Evolutionary conservation across 2,329 filamentous ascomycete genomes (phyloP).

Genomic region (Fusarium floridanum): DNA sequence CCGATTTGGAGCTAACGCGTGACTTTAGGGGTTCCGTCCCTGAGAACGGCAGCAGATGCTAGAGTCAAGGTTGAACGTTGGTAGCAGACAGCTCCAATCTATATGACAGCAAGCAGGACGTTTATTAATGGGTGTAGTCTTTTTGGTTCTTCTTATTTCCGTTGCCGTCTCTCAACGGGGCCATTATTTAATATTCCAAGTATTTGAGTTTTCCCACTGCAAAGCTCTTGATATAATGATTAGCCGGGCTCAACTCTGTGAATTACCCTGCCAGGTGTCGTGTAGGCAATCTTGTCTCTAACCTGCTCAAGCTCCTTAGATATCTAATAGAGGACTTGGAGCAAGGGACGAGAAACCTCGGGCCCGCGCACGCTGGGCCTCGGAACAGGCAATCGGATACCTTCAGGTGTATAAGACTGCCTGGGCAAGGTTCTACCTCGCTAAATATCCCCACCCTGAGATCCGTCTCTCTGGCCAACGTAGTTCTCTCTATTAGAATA

Average conservation of each 20-base stretch:
- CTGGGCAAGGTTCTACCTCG: no score
- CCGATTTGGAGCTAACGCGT: neutral
- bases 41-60: neutral
- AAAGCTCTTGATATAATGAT: neutral
- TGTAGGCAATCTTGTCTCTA: no score
- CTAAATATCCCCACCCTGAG: no score
- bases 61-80: neutral
- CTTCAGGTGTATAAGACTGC: no score
- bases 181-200: neutral
- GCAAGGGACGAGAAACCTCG: no score
- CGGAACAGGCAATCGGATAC: no score
- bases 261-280: no score
- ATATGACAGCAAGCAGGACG: neutral
- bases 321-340: no score
- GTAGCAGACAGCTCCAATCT: neutral
- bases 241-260: neutral
- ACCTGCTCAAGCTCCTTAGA: no score
- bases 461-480: no score
- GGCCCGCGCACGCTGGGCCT: no score
- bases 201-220: neutral
- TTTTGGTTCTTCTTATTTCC: neutral
- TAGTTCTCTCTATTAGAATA: no score
- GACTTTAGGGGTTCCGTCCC: neutral
- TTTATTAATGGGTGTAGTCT: neutral
- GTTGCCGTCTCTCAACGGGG: neutral